These are phyloP conservation scores for Auxenochlorella pyrenoidosa DNA, from an alignment of 139 green algal species.

Conservation along the genomic window DNA sequence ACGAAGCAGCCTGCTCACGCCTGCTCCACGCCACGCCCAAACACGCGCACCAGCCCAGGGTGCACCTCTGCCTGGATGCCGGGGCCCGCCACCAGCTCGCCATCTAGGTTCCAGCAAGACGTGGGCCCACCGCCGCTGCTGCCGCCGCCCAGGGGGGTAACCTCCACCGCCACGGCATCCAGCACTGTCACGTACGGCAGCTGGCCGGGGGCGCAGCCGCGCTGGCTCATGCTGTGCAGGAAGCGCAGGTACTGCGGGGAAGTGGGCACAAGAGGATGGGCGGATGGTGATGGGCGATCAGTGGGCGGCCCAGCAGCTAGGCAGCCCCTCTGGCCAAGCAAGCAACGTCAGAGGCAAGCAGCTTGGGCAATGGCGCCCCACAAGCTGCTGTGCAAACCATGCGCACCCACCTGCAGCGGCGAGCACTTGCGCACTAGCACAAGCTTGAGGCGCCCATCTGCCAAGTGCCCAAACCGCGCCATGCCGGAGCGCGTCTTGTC, in stretches of 20 bases:
- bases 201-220: constrained; percentile 59
- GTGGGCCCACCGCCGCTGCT: background rate
- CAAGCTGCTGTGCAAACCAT: background rate
- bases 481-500: constrained; percentile 81
- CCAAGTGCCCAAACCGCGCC: constrained; percentile 73
- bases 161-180: constrained; percentile 56
- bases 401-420: constrained; percentile 30
- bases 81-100: constrained; percentile 67
- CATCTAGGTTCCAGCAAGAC: constrained; percentile 87
- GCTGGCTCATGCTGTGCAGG: constrained; percentile 63
- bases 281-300: too few relatives aligned
- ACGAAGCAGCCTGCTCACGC: background rate
- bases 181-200: constrained; percentile 64
- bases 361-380: background rate
- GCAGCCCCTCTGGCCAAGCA: background rate
- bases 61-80: constrained; percentile 40
- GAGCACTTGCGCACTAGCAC: constrained; percentile 76
- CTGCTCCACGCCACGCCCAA: constrained; percentile 72
- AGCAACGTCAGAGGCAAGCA: background rate
- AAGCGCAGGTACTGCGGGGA: constrained; percentile 75
- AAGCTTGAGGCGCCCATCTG: constrained; percentile 80
- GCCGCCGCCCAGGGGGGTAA: constrained; percentile 4
- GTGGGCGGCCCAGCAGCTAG: background rate
- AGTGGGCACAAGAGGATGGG: background rate
- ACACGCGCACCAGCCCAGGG: constrained; percentile 75